These are phyloP conservation scores for Fusarium brachygibbosum DNA, from an alignment of 2,329 filamentous ascomycete genomes.

Conservation along the genomic window DNA sequence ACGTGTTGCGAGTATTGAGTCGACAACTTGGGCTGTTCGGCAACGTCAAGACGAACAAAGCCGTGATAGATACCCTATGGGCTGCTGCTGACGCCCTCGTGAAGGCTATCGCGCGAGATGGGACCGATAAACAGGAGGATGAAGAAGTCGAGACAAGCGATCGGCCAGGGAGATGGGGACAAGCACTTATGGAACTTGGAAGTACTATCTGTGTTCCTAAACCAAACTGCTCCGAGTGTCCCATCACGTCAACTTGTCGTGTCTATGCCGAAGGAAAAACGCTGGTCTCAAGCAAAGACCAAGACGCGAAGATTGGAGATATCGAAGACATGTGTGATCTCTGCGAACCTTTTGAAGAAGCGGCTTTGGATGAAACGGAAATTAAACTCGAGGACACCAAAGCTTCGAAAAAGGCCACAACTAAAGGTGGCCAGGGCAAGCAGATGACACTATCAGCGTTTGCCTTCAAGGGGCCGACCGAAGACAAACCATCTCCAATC, in stretches of 20 bases:
- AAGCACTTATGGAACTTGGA: slow-evolving; percentile 75
- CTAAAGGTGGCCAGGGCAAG: slow-evolving; percentile 26
- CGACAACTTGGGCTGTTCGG: slow-evolving; percentile 70
- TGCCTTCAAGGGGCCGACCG: slow-evolving; percentile 47
- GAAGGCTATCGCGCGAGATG: slow-evolving; percentile 62
- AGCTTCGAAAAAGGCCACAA: slow-evolving; percentile 25
- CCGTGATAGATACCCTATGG: slow-evolving; percentile 68
- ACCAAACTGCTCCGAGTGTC: slow-evolving; percentile 67
- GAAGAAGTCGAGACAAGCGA: slow-evolving; percentile 57
- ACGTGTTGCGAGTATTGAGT: slow-evolving; percentile 72
- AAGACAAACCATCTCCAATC: slow-evolving; percentile 10
- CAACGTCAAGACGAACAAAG: slow-evolving; percentile 69
- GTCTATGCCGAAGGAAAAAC: slow-evolving; percentile 63
- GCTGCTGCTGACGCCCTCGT: slow-evolving; percentile 69
- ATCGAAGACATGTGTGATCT: slow-evolving; percentile 66
- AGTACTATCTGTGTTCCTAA: slow-evolving; percentile 73
- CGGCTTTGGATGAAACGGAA: slow-evolving; percentile 41
- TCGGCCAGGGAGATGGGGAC: slow-evolving; percentile 71
- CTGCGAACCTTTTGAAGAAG: slow-evolving; percentile 63
- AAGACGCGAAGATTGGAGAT: slow-evolving; percentile 52
- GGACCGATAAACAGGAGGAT: slow-evolving; percentile 33
- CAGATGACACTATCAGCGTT: slow-evolving; percentile 56
- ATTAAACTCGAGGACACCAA: slow-evolving; percentile 15
- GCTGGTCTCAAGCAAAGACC: slow-evolving; percentile 42
- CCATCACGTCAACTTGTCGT: slow-evolving; percentile 65